Base-by-base conservation (phyloP, 805 yeast genomes). In the Kuraishia molischiana region DNA sequence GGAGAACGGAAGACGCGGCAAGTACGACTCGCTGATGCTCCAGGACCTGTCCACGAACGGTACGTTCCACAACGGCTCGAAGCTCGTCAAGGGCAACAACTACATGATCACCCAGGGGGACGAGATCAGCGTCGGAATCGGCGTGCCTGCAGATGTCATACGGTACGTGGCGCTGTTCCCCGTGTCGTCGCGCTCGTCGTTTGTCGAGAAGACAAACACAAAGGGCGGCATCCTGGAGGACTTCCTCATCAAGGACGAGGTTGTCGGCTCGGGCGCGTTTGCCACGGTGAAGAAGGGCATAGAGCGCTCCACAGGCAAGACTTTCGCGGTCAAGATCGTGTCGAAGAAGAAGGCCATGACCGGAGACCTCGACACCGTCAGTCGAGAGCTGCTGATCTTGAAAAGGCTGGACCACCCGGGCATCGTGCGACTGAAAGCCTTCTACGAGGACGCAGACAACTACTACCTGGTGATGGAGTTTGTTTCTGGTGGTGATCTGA, bases 231-330 rank as follows among this genome's bases (percentile, higher is more conserved):
- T 61, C 13, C 48, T 52, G 36, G 46, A 46, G 17, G 63, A 81
- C 50, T 92, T 79, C 57, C 81, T 85, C 11, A 75, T 90, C 17
- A 74, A 80, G 41, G 85, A 81, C 53, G 95, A 84, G 50, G 79
- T 85, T 13, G 84, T 90, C 1, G 98, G 98, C 1, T 92, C 86
- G 49, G 98, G 98, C n/a, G 97, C 97, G 8, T 90, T 90, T 69
- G 97, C 97, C 4, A 83, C 89, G 1, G 98, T 92, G 21, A 81
- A 86, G 47, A 85, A 85, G 53, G 96, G 94, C 4, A 77, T 89
- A 1, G 92, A 87, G 51, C 71, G 97, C 43, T 59, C 74, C 5
- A 77, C 95, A 0, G 97, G 97, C 11, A 77, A 79, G 46, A 74
- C 90, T 4, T 87, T 66, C 56, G 98, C 98, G 0, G 95, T 85